Evolutionary conservation across 768 basidiomycete species (phyloP).

Genomic region (Psilocybe tampanensis): DNA sequence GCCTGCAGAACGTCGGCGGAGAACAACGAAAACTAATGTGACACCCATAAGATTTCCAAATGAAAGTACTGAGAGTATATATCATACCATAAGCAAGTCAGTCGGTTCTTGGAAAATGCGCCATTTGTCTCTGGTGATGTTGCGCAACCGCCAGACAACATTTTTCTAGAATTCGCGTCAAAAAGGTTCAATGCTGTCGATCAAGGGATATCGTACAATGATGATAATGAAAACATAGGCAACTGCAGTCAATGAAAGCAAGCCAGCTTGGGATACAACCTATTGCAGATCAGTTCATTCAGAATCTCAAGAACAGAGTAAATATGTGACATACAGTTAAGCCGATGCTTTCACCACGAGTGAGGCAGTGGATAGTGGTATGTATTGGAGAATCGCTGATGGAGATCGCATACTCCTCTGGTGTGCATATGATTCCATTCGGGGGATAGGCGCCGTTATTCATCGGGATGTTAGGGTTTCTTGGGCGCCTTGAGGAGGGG

Average conservation of each 20-base stretch:
- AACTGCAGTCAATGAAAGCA: conserved; percentile 37
- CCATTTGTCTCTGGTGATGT: conserved; percentile 17
- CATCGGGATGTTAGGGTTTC: background rate
- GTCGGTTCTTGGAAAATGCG: conserved; percentile 35
- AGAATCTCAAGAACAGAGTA: background rate
- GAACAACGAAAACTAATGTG: conserved; percentile 27
- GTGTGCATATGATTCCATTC: conserved; percentile 8
- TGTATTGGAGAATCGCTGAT: background rate
- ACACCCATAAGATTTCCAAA: background rate
- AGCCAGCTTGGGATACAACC: conserved; percentile 37
- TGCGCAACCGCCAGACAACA: conserved; percentile 25
- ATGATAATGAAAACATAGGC: conserved; percentile 33
- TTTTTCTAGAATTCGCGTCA: conserved; percentile 23
- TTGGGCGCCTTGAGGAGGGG: background rate
- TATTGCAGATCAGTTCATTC: conserved; percentile 6
- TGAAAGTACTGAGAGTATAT: background rate
- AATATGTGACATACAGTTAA: conserved; percentile 29
- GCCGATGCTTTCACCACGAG: conserved; percentile 36
- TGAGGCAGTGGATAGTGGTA: conserved; percentile 28
- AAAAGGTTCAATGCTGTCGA: background rate
- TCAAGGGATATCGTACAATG: conserved; percentile 19
- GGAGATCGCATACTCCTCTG: conserved; percentile 5
- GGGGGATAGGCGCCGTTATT: background rate
- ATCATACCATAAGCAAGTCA: conserved; percentile 41
- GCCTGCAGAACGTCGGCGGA: conserved; percentile 40